Conservation (phyloP, 306 rosid genomes). For the Begonia loranthoides region DNA sequence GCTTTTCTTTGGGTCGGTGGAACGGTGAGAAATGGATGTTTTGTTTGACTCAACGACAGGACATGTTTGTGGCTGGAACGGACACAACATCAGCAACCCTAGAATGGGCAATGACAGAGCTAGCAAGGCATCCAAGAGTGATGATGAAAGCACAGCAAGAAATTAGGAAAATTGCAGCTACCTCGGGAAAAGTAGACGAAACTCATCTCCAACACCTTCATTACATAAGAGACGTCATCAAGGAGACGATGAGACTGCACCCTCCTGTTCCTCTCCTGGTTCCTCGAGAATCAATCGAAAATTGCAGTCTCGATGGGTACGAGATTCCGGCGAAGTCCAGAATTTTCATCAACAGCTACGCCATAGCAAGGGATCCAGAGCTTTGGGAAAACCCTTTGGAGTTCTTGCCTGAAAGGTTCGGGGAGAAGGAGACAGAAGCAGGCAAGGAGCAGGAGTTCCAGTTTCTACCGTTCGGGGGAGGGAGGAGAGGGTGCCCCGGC, state of each 20-base stretch:
- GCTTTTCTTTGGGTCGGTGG: background rate
- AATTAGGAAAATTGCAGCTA: constrained; percentile 8
- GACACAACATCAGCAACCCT: constrained; percentile 4
- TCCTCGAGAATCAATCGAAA: constrained; percentile 30
- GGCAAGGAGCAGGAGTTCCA: constrained; percentile 16
- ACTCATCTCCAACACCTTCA: constrained; percentile 15
- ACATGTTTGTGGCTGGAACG: constrained; percentile 16
- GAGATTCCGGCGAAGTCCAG: constrained; percentile 15
- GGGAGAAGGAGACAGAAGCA: background rate
- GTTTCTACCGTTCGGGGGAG: constrained; percentile 30
- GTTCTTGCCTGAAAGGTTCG: constrained; percentile 19
- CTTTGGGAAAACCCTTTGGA: constrained; percentile 22
- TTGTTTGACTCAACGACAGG: constrained; percentile 3
- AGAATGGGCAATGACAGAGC: constrained; percentile 22
- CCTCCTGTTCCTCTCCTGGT: constrained; percentile 23
- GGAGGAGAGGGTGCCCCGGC: constrained; percentile 34
- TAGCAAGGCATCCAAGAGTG: constrained; percentile 5
- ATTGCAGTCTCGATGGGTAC: constrained; percentile 19
- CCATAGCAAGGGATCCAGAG: constrained; percentile 22
- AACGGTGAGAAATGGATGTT: too few species aligned
- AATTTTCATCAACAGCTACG: constrained; percentile 16
- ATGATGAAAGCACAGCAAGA: constrained; percentile 18
- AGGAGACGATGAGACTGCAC: constrained; percentile 24
- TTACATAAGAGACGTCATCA: constrained; percentile 21
- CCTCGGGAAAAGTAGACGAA: constrained; percentile 9